A percentile compares a stretch with the other conserved stretches of the same genome.
Conservation (phyloP, 108 stramenopile genomes). For the Pseudonitzschia multiseries region DNA sequence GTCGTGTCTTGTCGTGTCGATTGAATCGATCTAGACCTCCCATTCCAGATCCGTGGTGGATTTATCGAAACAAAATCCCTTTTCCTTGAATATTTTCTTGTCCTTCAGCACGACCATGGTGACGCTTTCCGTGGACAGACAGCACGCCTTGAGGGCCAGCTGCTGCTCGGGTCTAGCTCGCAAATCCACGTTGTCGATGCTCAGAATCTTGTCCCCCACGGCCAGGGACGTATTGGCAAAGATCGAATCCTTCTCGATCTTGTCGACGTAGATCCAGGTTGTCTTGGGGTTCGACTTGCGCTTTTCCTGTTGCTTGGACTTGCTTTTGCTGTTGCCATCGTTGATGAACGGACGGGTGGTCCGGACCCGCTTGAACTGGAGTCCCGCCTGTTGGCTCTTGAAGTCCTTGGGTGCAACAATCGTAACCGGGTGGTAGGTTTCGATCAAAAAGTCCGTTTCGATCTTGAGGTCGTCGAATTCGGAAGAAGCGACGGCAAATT, state of each 20-base stretch:
- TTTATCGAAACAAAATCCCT: constrained; percentile 24
- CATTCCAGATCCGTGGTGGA: constrained; percentile 24
- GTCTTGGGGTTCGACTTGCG: too few relatives aligned
- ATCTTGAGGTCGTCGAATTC: constrained; percentile 3
- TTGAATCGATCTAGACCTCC: background rate
- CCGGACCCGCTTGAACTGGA: constrained; percentile 8
- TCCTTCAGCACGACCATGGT: constrained; percentile 26
- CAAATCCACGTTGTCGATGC: constrained; percentile 21
- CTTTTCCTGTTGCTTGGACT: background rate
- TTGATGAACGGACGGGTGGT: background rate
- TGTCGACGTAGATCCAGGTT: background rate
- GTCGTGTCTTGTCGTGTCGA: too few relatives aligned
- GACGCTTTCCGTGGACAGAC: constrained; percentile 19
- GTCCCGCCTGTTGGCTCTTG: constrained; percentile 19
- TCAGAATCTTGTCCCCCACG: constrained; percentile 25
- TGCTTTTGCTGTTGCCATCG: background rate
- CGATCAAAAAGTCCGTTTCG: constrained; percentile 13
- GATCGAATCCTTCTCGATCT: constrained; percentile 15
- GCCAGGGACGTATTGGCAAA: constrained; percentile 27
- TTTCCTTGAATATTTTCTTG: constrained; percentile 12
- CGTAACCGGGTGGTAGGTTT: constrained; percentile 15
- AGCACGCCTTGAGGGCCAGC: constrained; percentile 16
- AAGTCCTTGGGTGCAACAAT: constrained; percentile 28
- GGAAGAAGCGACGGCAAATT: too few relatives aligned
- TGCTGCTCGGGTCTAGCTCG: constrained; percentile 7